A percentile compares a stretch with the other conserved stretches of the same genome.
These are phyloP conservation scores for Anisodus acutangulus DNA, from an alignment of 257 asterid species.

Conservation along the genomic window DNA sequence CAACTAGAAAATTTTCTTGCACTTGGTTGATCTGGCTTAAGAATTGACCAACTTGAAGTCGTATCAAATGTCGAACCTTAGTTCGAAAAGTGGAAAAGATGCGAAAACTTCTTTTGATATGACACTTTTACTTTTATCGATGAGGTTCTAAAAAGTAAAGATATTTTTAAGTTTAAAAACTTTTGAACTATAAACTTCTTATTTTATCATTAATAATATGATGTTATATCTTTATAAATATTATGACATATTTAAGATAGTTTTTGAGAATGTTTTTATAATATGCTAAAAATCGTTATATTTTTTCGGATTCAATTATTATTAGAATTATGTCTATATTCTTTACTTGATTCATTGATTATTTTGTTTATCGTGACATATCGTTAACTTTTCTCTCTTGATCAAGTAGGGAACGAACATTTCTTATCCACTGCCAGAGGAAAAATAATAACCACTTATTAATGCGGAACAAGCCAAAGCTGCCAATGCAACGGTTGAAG, in stretches of 20 bases:
- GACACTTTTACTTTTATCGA: neutral
- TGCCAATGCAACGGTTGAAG: conserved; percentile 34
- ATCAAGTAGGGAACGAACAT: conserved; percentile 40
- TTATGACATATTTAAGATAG: neutral
- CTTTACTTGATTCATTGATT: too few species aligned
- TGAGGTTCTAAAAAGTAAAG: too few species aligned
- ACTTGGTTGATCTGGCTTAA: neutral
- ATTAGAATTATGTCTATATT: too few species aligned
- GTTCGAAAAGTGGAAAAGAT: neutral
- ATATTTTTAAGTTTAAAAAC: too few species aligned
- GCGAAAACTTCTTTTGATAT: neutral
- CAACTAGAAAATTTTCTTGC: neutral
- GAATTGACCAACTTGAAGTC: neutral
- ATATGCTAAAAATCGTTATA: too few species aligned
- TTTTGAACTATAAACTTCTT: too few species aligned
- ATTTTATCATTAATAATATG: too few species aligned
- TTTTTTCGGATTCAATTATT: too few species aligned
- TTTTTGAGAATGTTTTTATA: too few species aligned
- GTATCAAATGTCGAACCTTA: neutral
- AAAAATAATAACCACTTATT: conserved; percentile 45
- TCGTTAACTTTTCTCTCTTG: neutral
- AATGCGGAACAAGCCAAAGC: conserved; percentile 40
- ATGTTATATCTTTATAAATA: too few species aligned
- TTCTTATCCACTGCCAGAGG: conserved; percentile 40
- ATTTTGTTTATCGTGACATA: neutral